These are phyloP conservation scores for Austroboletus eburneus DNA, from an alignment of 768 basidiomycete genomes.

Conservation along the genomic window DNA sequence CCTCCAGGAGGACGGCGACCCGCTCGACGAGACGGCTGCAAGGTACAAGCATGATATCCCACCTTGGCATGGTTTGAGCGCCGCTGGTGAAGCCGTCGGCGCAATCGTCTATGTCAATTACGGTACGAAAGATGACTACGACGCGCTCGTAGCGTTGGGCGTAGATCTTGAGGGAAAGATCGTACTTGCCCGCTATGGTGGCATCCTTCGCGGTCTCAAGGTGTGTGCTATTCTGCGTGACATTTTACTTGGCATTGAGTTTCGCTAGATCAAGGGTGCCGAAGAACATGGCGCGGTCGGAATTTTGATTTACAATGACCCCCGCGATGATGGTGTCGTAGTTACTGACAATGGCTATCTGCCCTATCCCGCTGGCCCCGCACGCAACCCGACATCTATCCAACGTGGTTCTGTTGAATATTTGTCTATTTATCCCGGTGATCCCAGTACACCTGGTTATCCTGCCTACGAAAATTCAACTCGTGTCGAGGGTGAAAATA, in stretches of 20 bases:
- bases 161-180: slow-evolving; percentile 74
- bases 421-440: slow-evolving; percentile 61
- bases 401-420: slow-evolving; percentile 83
- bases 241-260: slow-evolving; percentile 2
- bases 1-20: slow-evolving; percentile 66
- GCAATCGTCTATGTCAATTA: slow-evolving; percentile 77
- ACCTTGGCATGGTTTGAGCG: slow-evolving; percentile 84
- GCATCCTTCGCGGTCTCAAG: slow-evolving; percentile 82
- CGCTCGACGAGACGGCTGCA: slow-evolving; percentile 67
- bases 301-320: slow-evolving; percentile 80
- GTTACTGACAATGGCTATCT: slow-evolving; percentile 72
- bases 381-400: slow-evolving; percentile 76
- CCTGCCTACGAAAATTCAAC: slow-evolving; percentile 83
- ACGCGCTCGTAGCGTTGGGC: slow-evolving; percentile 58
- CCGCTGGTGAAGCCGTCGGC: slow-evolving; percentile 69
- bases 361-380: slow-evolving; percentile 75
- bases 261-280: slow-evolving; percentile 66
- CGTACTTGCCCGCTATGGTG: slow-evolving; percentile 73
- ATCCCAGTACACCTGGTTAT: slow-evolving; percentile 82
- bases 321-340: slow-evolving; percentile 79
- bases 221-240: slow-evolving; percentile 30
- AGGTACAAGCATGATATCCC: slow-evolving; percentile 65
- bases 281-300: slow-evolving; percentile 79
- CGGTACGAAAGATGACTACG: slow-evolving; percentile 68
- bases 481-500: slow-evolving; percentile 54